phyloP scores from a whole-genome alignment of 306 rosid species.

The Trifolium fragiferum region DNA sequence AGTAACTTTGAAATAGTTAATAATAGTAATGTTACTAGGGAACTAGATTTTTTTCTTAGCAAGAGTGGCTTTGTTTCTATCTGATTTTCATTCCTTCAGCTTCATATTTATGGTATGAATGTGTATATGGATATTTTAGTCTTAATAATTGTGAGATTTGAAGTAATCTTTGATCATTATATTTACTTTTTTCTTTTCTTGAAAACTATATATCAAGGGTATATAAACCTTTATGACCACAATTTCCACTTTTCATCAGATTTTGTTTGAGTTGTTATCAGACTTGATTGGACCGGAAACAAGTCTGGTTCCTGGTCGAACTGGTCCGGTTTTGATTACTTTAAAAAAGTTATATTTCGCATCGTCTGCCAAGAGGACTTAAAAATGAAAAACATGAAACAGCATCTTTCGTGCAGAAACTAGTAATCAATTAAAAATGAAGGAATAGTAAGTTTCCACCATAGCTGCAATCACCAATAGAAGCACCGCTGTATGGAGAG shows the following conservation, averaged over 20 bases:
- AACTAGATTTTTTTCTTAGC: conserved; percentile 40
- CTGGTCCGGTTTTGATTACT: not conserved
- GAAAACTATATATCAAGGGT: not conserved
- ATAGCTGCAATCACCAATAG: conserved; percentile 43
- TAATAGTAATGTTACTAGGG: conserved; percentile 18
- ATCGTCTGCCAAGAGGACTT: not conserved
- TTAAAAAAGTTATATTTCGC: not conserved
- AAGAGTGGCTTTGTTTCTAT: conserved; percentile 32
- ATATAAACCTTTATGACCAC: not conserved
- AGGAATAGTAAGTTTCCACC: conserved; percentile 43
- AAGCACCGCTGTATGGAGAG: conserved; percentile 24
- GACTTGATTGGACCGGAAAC: not conserved
- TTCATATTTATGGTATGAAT: conserved; percentile 46
- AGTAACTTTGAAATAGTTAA: conserved; percentile 40
- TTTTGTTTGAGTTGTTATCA: too few relatives aligned
- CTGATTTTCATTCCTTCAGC: conserved; percentile 22
- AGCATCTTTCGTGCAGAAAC: not conserved
- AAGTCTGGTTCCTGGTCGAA: not conserved
- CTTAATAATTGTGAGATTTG: conserved; percentile 40
- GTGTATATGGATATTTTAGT: conserved; percentile 38
- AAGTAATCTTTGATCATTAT: conserved; percentile 30
- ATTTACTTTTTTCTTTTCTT: not conserved
- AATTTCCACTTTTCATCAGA: too few relatives aligned
- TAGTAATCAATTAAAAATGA: not conserved
- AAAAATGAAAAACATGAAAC: not conserved